Evolutionary conservation across 805 yeast species (phyloP).

Genomic region (Candida oleophila): DNA sequence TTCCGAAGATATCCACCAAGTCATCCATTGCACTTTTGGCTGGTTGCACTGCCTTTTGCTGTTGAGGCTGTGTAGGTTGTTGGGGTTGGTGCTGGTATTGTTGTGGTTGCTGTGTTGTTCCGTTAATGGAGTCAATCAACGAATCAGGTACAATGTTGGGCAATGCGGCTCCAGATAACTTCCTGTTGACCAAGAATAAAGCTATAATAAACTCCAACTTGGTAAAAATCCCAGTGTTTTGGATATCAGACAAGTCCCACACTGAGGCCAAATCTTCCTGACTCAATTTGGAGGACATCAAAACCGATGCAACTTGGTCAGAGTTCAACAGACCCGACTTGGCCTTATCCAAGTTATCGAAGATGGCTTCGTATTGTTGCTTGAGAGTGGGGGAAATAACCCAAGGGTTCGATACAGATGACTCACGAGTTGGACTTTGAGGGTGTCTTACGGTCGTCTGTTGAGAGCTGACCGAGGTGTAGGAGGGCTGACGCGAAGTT

Average conservation of each 20-base stretch:
- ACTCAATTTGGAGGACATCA: conserved; percentile 81
- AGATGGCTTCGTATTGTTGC: conserved; percentile 76
- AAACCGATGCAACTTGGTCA: conserved; percentile 80
- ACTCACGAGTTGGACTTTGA: conserved; percentile 11
- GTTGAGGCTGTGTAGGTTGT: conserved; percentile 1
- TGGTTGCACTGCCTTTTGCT: neutral
- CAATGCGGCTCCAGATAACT: conserved; percentile 70
- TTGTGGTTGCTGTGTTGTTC: conserved; percentile 4
- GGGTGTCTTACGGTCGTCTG: conserved; percentile 34
- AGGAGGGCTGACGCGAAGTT: conserved; percentile 26
- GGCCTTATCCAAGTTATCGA: conserved; percentile 71
- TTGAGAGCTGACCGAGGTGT: conserved; percentile 32
- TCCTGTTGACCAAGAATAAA: conserved; percentile 86
- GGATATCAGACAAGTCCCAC: conserved; percentile 94
- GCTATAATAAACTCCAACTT: conserved; percentile 88
- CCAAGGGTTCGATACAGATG: conserved; percentile 54
- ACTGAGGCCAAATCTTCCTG: conserved; percentile 84
- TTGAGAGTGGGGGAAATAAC: conserved; percentile 63
- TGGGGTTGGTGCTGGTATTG: neutral
- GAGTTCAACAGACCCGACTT: conserved; percentile 66
- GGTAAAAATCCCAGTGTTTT: conserved; percentile 79
- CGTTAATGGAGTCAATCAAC: conserved; percentile 38
- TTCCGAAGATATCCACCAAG: conserved; percentile 50
- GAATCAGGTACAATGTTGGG: conserved; percentile 78
- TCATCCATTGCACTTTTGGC: conserved; percentile 61